A percentile compares a stretch with the other conserved stretches of the same genome.
Evolutionary conservation across 1,284 basidiomycete species (phyloP).

Genomic region (Tilletiopsis washingtonensis): DNA sequence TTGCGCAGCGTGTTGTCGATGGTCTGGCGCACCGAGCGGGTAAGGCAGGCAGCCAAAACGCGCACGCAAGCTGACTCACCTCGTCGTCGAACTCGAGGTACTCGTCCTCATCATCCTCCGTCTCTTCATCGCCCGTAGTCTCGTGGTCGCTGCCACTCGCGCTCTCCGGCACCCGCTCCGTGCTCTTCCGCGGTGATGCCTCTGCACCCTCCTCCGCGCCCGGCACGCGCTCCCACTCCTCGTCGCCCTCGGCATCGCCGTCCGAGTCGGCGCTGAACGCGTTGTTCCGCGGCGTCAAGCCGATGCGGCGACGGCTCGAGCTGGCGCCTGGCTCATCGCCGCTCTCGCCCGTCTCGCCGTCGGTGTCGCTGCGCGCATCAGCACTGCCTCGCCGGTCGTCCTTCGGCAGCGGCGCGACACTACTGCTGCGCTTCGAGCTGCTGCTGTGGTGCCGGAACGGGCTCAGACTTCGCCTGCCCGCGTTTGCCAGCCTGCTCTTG

Average conservation of each 20-base stretch:
- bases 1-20: constrained; percentile 39
- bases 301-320: not conserved
- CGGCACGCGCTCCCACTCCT: constrained; percentile 8
- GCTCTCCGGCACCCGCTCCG: not conserved
- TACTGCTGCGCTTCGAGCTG: too few relatives aligned
- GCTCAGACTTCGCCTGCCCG: too few relatives aligned
- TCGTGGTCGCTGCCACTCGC: not conserved
- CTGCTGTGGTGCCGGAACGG: too few relatives aligned
- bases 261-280: constrained; percentile 16
- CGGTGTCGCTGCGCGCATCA: constrained; percentile 30
- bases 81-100: constrained; percentile 24
- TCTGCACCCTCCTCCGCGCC: not conserved
- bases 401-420: too few relatives aligned
- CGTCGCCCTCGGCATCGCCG: constrained; percentile 4
- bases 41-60: not conserved
- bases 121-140: not conserved
- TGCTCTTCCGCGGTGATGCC: not conserved
- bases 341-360: not conserved
- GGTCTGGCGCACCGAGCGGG: not conserved
- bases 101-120: constrained; percentile 13
- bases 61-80: not conserved
- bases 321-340: too few relatives aligned
- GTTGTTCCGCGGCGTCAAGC: constrained; percentile 26
- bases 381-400: too few relatives aligned
- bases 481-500: too few relatives aligned